These are phyloP conservation scores for Penstemon barbatus DNA, from an alignment of 257 asterid species.

Conservation along the genomic window DNA sequence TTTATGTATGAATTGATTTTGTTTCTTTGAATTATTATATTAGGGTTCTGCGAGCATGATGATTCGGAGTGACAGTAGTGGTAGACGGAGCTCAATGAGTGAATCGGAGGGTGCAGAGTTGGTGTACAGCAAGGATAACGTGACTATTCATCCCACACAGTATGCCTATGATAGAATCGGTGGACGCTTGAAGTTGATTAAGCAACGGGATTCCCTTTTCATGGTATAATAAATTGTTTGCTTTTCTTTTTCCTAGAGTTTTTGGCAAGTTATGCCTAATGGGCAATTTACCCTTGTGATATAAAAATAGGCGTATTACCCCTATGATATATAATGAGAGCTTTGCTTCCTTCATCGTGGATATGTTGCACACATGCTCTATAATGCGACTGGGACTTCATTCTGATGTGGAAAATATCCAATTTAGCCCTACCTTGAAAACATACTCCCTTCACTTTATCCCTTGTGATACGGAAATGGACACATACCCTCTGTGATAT, in stretches of 20 bases:
- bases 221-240: constrained; percentile 55
- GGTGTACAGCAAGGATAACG: constrained; percentile 84
- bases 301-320: too few species aligned
- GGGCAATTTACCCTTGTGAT: too few species aligned
- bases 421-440: too few species aligned
- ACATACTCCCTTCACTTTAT: too few species aligned
- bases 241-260: background rate
- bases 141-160: constrained; percentile 94
- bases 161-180: constrained; percentile 91
- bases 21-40: background rate
- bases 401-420: too few species aligned
- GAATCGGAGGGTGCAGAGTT: constrained; percentile 75
- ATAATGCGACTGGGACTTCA: too few species aligned
- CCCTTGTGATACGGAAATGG: too few species aligned
- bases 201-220: constrained; percentile 72
- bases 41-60: constrained; percentile 69
- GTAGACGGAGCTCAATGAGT: constrained; percentile 52
- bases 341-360: too few species aligned
- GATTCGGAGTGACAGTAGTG: constrained; percentile 42
- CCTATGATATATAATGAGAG: too few species aligned
- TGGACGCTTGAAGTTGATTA: constrained; percentile 91
- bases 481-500: too few species aligned
- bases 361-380: too few species aligned
- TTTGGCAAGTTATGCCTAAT: too few species aligned
- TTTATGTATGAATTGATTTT: constrained; percentile 1